These are phyloP conservation scores for Imleria badia DNA, from an alignment of 768 basidiomycete genomes.

Conservation along the genomic window DNA sequence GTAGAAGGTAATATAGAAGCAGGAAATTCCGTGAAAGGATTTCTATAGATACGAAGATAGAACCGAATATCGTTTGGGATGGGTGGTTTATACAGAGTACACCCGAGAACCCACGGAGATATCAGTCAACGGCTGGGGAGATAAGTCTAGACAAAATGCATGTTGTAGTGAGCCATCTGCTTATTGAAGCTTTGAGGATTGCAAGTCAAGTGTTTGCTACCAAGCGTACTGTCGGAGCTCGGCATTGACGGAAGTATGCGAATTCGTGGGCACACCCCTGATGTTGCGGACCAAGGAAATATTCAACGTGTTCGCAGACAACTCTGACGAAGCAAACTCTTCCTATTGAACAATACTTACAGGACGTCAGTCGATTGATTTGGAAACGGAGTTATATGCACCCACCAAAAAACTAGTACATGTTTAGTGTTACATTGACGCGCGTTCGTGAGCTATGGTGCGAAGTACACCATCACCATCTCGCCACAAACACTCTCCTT, in stretches of 20 bases:
- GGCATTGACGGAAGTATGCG: not conserved
- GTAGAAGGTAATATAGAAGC: constrained; percentile 55
- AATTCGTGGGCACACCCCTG: too few relatives aligned
- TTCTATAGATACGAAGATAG: constrained; percentile 32
- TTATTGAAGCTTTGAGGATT: not conserved
- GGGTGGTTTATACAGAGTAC: too few relatives aligned
- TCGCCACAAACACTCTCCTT: constrained; percentile 81
- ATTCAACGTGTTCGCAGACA: too few relatives aligned
- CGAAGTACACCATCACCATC: constrained; percentile 61
- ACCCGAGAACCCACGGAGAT: not conserved
- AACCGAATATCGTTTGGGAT: too few relatives aligned
- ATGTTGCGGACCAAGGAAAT: too few relatives aligned
- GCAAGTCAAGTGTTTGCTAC: not conserved
- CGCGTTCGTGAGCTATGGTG: constrained; percentile 21
- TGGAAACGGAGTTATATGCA: not conserved
- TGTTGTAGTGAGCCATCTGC: not conserved
- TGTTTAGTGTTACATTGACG: constrained; percentile 13
- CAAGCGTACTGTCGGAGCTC: too few relatives aligned
- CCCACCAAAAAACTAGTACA: not conserved
- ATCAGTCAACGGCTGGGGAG: not conserved
- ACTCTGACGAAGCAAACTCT: too few relatives aligned
- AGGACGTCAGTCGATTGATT: not conserved
- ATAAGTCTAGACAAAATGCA: not conserved
- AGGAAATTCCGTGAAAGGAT: constrained; percentile 43
- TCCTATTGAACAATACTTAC: not conserved